Conservation (phyloP, 345 rosid genomes). For the Salix dunnii region DNA sequence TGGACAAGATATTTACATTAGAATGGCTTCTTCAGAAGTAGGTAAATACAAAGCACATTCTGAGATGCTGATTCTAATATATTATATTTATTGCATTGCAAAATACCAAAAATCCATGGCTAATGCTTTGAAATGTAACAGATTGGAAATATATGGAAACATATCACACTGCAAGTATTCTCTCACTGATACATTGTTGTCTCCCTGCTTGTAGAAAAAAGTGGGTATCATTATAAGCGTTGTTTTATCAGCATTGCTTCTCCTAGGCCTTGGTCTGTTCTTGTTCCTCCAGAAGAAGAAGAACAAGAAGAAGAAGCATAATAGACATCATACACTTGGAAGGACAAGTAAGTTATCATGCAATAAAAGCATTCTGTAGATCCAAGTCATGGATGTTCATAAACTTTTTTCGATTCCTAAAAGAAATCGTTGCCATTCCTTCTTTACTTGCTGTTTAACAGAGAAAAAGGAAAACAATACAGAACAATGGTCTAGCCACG, state of each 20-base stretch:
- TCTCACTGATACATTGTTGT: background rate
- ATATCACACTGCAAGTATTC: background rate
- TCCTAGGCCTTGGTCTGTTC: background rate
- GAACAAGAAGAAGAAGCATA: background rate
- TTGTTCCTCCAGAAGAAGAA: background rate
- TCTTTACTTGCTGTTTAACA: background rate
- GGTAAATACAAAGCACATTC: constrained; percentile 4
- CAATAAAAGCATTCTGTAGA: too few species aligned
- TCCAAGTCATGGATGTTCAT: background rate
- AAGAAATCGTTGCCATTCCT: background rate
- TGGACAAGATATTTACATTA: constrained; percentile 19
- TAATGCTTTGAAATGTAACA: too few species aligned
- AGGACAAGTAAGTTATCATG: background rate
- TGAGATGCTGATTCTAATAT: too few species aligned
- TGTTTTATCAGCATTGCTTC: background rate
- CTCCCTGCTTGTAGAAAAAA: background rate
- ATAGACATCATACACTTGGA: background rate
- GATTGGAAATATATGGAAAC: too few species aligned
- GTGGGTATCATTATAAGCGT: background rate
- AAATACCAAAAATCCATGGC: too few species aligned
- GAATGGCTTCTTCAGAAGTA: constrained; percentile 20
- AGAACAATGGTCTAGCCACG: background rate
- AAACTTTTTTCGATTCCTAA: background rate
- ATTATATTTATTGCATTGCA: too few species aligned
- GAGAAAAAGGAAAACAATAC: background rate